These are phyloP conservation scores for Maudiozyma bulderi DNA, from an alignment of 805 yeast species.

Conservation along the genomic window DNA sequence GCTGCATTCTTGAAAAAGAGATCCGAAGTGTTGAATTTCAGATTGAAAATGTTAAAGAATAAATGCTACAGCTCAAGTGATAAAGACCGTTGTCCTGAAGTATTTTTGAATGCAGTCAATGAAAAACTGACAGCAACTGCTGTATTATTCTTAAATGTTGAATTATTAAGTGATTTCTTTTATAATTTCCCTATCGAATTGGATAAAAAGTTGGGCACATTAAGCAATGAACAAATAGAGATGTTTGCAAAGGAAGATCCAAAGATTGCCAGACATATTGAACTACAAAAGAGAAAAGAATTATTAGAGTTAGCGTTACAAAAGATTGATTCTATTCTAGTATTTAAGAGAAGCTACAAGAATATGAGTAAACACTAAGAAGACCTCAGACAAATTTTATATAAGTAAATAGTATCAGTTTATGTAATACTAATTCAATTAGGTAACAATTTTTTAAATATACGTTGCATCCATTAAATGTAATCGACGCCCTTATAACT, in stretches of 20 bases:
- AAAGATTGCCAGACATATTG: conserved; percentile 79
- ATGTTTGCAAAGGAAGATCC: conserved; percentile 91
- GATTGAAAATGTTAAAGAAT: conserved; percentile 65
- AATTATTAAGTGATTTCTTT: conserved; percentile 85
- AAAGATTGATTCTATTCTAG: conserved; percentile 58
- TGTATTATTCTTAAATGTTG: conserved; percentile 85
- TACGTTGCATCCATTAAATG: not conserved
- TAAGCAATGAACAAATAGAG: conserved; percentile 73
- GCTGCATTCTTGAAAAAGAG: conserved; percentile 76
- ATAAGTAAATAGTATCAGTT: not conserved
- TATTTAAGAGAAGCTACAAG: conserved; percentile 30
- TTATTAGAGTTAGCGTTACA: conserved; percentile 71
- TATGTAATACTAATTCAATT: not conserved
- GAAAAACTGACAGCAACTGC: conserved; percentile 90
- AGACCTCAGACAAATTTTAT: not conserved
- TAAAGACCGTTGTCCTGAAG: conserved; percentile 89
- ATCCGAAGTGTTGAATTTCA: conserved; percentile 54
- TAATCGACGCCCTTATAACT: not conserved
- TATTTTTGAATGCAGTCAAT: conserved; percentile 84
- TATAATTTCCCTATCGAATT: conserved; percentile 93
- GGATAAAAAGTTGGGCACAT: conserved; percentile 56
- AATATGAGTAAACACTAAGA: conserved; percentile 9
- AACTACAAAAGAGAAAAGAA: conserved; percentile 87
- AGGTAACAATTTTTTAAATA: not conserved
- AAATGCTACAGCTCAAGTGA: conserved; percentile 71